Percentiles rank a stretch among this genome's conserved stretches.
These are phyloP conservation scores for Nicotiana otophora DNA, from an alignment of 257 asterid species.

Conservation along the genomic window DNA sequence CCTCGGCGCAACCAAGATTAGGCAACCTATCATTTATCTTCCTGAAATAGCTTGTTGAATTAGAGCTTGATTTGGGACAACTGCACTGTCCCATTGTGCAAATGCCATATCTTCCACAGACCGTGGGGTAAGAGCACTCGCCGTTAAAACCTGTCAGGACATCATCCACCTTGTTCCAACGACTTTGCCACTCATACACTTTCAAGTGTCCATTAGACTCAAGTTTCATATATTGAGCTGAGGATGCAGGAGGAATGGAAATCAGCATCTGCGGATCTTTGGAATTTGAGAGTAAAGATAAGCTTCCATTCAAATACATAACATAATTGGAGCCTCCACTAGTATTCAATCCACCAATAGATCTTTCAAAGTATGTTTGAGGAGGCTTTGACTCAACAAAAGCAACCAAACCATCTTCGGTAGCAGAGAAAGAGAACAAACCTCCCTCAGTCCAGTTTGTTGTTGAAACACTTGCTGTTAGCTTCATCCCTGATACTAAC, in stretches of 20 bases:
- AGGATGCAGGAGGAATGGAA: background rate
- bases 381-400: constrained; percentile 13
- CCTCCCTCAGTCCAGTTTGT: constrained; percentile 12
- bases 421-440: constrained; percentile 8
- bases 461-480: constrained; percentile 12
- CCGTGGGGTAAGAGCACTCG: constrained; percentile 9
- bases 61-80: constrained; percentile 10
- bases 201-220: constrained; percentile 23
- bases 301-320: constrained; percentile 9
- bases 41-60: constrained; percentile 5
- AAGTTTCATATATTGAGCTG: constrained; percentile 13
- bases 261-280: background rate
- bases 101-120: constrained; percentile 17
- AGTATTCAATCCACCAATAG: background rate
- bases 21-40: background rate
- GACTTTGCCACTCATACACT: constrained; percentile 12
- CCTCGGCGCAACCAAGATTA: constrained; percentile 9
- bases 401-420: constrained; percentile 4
- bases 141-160: background rate
- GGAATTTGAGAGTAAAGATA: background rate
- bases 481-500: constrained; percentile 15
- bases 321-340: background rate
- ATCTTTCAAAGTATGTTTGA: constrained; percentile 4
- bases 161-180: background rate
- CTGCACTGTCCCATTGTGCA: constrained; percentile 14